phyloP scores from a whole-genome alignment of 129 eudicot species.

The Flaveria brownii region DNA sequence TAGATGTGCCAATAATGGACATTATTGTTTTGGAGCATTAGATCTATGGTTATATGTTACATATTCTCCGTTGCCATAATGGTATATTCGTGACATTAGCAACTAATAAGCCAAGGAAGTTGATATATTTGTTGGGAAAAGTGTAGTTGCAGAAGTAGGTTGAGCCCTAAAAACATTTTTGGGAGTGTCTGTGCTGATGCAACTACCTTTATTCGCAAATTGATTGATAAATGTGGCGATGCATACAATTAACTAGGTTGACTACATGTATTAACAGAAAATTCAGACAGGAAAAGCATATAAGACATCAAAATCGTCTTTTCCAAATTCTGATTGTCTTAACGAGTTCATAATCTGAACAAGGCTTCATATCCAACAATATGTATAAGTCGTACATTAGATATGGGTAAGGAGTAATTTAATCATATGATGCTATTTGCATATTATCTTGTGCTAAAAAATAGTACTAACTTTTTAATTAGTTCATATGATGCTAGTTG shows the following conservation, averaged over 20 bases:
- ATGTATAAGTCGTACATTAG: not conserved
- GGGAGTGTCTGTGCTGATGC: not conserved
- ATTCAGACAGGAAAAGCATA: not conserved
- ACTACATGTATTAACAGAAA: not conserved
- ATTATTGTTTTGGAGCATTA: not conserved
- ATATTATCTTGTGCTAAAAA: not conserved
- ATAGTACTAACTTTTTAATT: not conserved
- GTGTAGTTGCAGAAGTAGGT: not conserved
- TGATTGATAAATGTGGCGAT: not conserved
- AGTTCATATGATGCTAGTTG: not conserved
- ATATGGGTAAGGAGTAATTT: slow-evolving; percentile 7
- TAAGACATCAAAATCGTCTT: not conserved
- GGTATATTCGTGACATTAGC: not conserved
- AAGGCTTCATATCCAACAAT: slow-evolving; percentile 2
- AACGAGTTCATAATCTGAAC: not conserved
- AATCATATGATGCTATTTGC: slow-evolving; percentile 14
- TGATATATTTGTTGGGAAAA: not conserved
- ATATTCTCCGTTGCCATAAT: not conserved
- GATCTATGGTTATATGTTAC: slow-evolving; percentile 1
- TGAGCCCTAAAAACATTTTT: not conserved
- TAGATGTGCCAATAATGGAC: not conserved
- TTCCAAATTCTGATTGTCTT: not conserved
- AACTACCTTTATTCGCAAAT: slow-evolving; percentile 1
- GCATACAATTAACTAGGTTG: not conserved
- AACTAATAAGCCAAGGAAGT: not conserved